Evolutionary conservation across 2,329 filamentous ascomycete genomes (phyloP).

Genomic region (Sclerotinia spermophila): DNA sequence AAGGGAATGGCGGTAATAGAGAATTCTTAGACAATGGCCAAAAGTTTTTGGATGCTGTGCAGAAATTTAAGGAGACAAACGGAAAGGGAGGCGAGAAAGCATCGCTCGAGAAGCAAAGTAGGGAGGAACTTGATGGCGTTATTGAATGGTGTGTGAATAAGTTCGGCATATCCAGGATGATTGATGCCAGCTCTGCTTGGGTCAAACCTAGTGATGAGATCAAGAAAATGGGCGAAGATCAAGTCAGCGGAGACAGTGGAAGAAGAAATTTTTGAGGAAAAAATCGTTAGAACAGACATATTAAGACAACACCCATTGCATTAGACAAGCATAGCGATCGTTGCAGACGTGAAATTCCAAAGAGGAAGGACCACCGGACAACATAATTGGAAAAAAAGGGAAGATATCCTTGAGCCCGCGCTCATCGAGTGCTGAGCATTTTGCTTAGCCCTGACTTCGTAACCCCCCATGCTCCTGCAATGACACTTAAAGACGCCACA

Average conservation of each 20-base stretch:
- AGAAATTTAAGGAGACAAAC: conserved; percentile 26
- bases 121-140: conserved; percentile 41
- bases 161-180: conserved; percentile 43
- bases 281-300: conserved; percentile 12
- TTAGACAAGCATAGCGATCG: conserved; percentile 27
- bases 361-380: conserved; percentile 23
- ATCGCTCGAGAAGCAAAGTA: conserved; percentile 35
- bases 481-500: conserved; percentile 25
- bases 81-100: conserved; percentile 13
- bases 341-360: conserved; percentile 29
- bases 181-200: conserved; percentile 41
- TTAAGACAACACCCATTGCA: conserved; percentile 21
- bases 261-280: conserved; percentile 22
- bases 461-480: conserved; percentile 24
- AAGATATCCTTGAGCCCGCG: conserved; percentile 19
- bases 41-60: conserved; percentile 39
- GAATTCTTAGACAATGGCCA: conserved; percentile 38
- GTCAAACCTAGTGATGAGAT: conserved; percentile 23
- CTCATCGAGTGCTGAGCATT: conserved; percentile 20
- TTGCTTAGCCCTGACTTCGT: conserved; percentile 20
- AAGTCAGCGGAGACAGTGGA: conserved; percentile 22
- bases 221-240: conserved; percentile 19
- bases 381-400: conserved; percentile 20
- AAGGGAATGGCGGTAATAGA: neutral
- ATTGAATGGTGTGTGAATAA: conserved; percentile 44